Conservation (phyloP, 192 early-diverging fungal genomes). For the Entrophospora sp. region DNA sequence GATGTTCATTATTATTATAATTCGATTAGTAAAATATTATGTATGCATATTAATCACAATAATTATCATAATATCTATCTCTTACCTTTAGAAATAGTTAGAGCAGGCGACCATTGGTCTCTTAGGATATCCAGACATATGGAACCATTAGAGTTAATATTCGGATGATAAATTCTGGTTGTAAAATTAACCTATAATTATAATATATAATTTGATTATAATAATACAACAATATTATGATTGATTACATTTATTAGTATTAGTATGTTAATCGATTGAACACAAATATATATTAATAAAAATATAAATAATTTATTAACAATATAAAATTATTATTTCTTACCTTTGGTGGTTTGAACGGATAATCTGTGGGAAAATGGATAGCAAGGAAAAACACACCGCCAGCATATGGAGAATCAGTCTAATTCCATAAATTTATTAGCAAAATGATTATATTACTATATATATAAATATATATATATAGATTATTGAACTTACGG, state of each 20-base stretch:
- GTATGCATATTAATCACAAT: background rate
- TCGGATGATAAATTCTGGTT: constrained; percentile 96
- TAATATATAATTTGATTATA: background rate
- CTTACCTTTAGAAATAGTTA: constrained; percentile 94
- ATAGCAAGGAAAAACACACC: constrained; percentile 98
- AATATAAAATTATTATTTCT: background rate
- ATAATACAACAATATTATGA: too few relatives aligned
- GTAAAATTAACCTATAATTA: constrained; percentile 80
- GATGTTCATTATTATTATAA: background rate
- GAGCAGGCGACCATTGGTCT: constrained; percentile 98
- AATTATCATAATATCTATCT: background rate
- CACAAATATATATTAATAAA: background rate
- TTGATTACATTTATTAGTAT: too few relatives aligned
- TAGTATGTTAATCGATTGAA: background rate
- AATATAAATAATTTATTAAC: background rate
- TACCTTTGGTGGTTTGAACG: constrained; percentile 97
- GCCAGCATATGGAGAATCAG: constrained; percentile 83
- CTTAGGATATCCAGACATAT: constrained; percentile 98
- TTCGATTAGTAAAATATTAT: background rate
- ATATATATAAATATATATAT: background rate
- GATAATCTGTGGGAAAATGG: constrained; percentile 97
- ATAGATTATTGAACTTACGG: constrained; percentile 47
- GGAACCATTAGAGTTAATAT: constrained; percentile 97
- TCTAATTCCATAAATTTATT: too few relatives aligned
- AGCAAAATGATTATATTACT: background rate